Conservation (phyloP, 768 basidiomycete genomes). For the Tylopilus plumbeoviolaceoides region DNA sequence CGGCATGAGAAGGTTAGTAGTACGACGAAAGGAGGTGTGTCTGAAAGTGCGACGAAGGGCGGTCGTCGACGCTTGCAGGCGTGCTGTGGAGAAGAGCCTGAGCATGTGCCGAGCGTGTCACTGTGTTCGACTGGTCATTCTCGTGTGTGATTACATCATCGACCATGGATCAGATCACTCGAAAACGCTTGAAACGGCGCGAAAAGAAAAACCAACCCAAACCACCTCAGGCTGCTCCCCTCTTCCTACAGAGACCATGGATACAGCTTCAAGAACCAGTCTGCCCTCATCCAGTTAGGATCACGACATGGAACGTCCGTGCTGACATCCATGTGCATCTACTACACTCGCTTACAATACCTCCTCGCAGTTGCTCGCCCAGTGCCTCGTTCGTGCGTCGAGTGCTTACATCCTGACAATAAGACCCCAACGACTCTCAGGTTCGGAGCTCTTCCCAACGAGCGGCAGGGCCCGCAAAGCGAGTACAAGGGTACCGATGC, state of each 20-base stretch:
- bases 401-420: not conserved
- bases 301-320: conserved; percentile 86
- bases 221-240: not conserved
- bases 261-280: conserved; percentile 17
- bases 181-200: conserved; percentile 40
- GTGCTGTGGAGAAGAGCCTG: conserved; percentile 29
- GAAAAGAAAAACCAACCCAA: conserved; percentile 35
- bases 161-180: conserved; percentile 46
- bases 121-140: too few relatives aligned
- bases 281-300: conserved; percentile 34
- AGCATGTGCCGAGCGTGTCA: conserved; percentile 12
- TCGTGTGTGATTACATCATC: conserved; percentile 27
- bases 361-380: conserved; percentile 62
- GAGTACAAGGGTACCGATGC: conserved; percentile 66
- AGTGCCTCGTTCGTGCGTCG: conserved; percentile 72
- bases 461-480: conserved; percentile 77
- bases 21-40: conserved; percentile 1
- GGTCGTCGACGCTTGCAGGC: conserved; percentile 10
- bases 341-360: conserved; percentile 1
- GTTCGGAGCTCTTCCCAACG: conserved; percentile 78
- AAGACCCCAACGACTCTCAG: conserved; percentile 33
- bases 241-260: conserved; percentile 34
- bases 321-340: not conserved
- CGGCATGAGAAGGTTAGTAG: not conserved
- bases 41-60: conserved; percentile 10